Base-by-base conservation (phyloP, 2,329 filamentous ascomycete genomes). In the Venturiaceae sp. region DNA sequence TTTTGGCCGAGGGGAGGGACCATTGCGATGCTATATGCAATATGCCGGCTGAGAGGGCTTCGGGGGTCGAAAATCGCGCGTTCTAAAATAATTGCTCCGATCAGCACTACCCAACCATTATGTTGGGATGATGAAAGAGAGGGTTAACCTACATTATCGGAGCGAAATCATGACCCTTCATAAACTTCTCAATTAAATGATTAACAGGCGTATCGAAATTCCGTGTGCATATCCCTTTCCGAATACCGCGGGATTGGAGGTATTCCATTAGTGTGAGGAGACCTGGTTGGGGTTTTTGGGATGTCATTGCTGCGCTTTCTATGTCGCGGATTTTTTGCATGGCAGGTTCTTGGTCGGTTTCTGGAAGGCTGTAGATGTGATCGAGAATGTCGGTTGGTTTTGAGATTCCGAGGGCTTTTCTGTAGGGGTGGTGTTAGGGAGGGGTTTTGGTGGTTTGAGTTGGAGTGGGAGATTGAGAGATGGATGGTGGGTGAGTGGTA, bases 11-110 rank as follows among this genome's bases (percentile, higher is more conserved):
- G 16, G 53, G 62, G 21, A 92, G 71, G 0, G 82, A 85, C 92
- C 92, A 96, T 60, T 77, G 74, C 62, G 81, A 77, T 0, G 91
- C 90, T 64, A 96, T 96, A 70, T 94, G 87, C 69, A 95, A 68
- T 58, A 96, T 91, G 0, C 91, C 92, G 0, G 89, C 90, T 1
- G 92, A 65, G 90, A 83, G 0, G 92, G 92, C 72, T 97, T 96
- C 7, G 92, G 88, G 37, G 83, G 91, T 47, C 77, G 79, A 72
- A 91, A 94, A 59, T 91, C 90, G 11, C 92, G 81, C 7, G 92
- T 96, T 39, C 54, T 56, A 30, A 4, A 56, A 19, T 23, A 14
- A 3, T 23, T 16, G 21, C 6, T 26, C 21, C 14, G 9, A 23
- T n/a, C n/a, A n/a, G n/a, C n/a, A n/a, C n/a, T n/a, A n/a, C n/a